Evolutionary conservation across 1,284 basidiomycete genomes (phyloP), one percentile per base, ranked within the genome.

Genomic region (Ganoderma lingzhi): DNA sequence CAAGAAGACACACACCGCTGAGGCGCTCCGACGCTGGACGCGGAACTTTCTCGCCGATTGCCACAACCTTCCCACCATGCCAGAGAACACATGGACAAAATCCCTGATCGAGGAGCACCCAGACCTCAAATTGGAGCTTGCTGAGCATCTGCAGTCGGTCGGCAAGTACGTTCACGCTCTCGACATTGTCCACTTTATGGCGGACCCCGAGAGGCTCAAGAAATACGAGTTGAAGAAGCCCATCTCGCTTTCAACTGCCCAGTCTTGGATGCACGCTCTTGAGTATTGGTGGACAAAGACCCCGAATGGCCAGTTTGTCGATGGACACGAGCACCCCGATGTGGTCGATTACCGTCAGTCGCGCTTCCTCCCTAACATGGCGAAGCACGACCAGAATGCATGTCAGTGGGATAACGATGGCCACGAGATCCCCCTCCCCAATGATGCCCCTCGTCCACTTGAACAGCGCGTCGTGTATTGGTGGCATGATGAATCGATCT

Each of bases 401-500:
- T n/a, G n/a, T n/a, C n/a, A n/a, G n/a, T n/a, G n/a, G n/a, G n/a
- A n/a, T n/a, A n/a, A n/a, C n/a, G n/a, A n/a, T n/a, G n/a, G n/a
- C n/a, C n/a, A n/a, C n/a, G 30, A 56, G 53, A 9, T 6, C 28
- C 28, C 51, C 6, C n/a, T 53, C 28, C 10, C 5, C 2, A 28
- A 55, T 10, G 5, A 23, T 28, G 53, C 3, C 0, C 53, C 14
- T 14, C 53, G 15, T 17, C 6, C 66, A 35, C 39, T 51, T 9
- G 8, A 8, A n/a, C 1, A 2, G 48, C 5, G 62, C 63, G 39
- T 72, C 69, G 69, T 68, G 12, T 17, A n/a, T n/a, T n/a, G n/a
- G n/a, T n/a, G n/a, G n/a, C 73, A 77, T 30, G 70, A 77, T 32
- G 69, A 77, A 41, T 75, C 71, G 0, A 65, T 66, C 10, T 77